Evolutionary conservation across 352 stramenopile genomes (phyloP), one percentile per base, ranked within the genome.

Genomic region (Albugo laibachii): DNA sequence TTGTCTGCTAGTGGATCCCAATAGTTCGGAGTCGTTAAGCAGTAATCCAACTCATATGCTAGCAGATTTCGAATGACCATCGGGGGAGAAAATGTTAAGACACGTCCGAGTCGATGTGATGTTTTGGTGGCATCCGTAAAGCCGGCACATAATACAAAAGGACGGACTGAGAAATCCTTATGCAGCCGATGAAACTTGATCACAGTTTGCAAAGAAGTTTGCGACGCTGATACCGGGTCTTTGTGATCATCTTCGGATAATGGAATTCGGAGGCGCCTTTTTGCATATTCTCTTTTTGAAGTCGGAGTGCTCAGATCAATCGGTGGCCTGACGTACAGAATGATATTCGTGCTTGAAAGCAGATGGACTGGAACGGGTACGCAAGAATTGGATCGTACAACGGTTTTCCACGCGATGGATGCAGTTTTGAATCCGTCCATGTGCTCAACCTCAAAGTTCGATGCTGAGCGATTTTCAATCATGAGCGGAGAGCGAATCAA

Each of bases 371-470:
- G 76, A 21, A 89, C 63, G 13, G 73, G 73, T 41, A 83, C 55
- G 45, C 68, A 59, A 8, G 66, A 78, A 11, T 65, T 76, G 18
- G 70, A 55, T 46, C 66, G 63, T 6, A 89, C 65, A 27, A 78
- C 18, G 6, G 69, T 58, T 48, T 79, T 82, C 76, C 76, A 89
- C 8, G 76, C 5, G 55, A 43, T 50, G 63, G 56, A 19, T 59
- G 63, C 14, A 61, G 49, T 6, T 58, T 55, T 19, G 72, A 72
- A 11, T 54, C 50, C 2, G 57, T 59, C 31, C 10, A 89, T 55
- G 50, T 87, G 83, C 45, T 92, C 76, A n/a, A 89, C 58, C 50
- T 89, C 70, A n/a, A 92, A 51, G 27, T 85, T 73, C 11, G 76
- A 86, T 1, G 65, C 68, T 0, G 76, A 89, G 48, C 85, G 81